Evolutionary conservation across 2,329 filamentous ascomycete genomes (phyloP), one percentile per base, ranked within the genome.

Genomic region (Talaromyces funiculosus): DNA sequence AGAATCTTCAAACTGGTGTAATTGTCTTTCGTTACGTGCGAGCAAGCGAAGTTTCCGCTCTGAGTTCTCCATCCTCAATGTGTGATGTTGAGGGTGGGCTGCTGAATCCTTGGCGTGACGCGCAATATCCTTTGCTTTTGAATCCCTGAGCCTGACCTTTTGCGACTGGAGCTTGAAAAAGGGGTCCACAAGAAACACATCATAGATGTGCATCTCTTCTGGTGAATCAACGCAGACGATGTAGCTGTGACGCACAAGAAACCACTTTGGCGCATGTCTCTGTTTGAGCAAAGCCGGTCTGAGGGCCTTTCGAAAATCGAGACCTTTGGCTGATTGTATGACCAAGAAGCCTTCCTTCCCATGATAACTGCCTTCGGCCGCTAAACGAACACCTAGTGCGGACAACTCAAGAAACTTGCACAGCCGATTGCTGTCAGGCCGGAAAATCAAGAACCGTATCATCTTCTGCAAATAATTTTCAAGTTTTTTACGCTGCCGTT

Each of bases 171-270:
- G 86, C 57, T 84, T 82, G 75, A 99, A 99, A 68, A 90, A 88
- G 1, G 89, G 83, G 71, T 99, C 94, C 26, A 97, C 90, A n/a
- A 99, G 82, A 73, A 97, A 97, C 22, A 99, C 94, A 75, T 99
- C 95, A 72, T 96, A 97, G 35, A 97, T 95, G 69, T 96, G 93
- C 89, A 97, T 96, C 68, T 96, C 96, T 73, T 97, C 93, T 0
- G 94, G 94, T 0, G 94, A 97, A 72, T 97, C 93, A n/a, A 97
- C 92, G 67, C 93, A 97, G 47, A 96, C 93, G 62, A 99, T 88
- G 70, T 99, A 99, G 77, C 92, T 97, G 75, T 97, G 92, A 56
- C 94, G 84, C n/a, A 99, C 92, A 20, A 97, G 81, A 72, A 99
- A 99, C 94, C 94, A 99, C 73, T 97, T 97, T 18, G 92, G 90